These are phyloP conservation scores for Phyllosticta citriasiana DNA, from an alignment of 2,329 filamentous ascomycete species.

Conservation along the genomic window DNA sequence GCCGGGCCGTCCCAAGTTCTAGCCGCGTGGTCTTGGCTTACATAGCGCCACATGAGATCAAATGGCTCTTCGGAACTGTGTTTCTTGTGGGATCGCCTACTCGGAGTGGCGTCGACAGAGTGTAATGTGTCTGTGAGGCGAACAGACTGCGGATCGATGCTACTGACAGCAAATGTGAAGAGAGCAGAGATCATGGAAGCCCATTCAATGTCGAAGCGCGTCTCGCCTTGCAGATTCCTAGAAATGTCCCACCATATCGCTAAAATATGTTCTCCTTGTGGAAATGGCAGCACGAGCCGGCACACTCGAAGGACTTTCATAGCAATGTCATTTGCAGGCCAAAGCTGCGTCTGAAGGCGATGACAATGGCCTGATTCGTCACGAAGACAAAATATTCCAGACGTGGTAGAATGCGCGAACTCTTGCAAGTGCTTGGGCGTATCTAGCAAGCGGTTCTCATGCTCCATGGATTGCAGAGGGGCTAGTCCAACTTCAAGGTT, in stretches of 20 bases:
- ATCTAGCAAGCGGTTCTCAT: not conserved
- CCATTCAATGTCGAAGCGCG: slow-evolving; percentile 22
- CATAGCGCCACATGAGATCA: slow-evolving; percentile 22
- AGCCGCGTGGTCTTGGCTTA: slow-evolving; percentile 16
- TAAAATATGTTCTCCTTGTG: slow-evolving; percentile 26
- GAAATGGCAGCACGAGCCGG: slow-evolving; percentile 24
- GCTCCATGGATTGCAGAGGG: not conserved
- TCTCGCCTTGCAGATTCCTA: slow-evolving; percentile 15
- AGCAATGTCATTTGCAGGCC: slow-evolving; percentile 20
- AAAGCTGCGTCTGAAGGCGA: slow-evolving; percentile 22
- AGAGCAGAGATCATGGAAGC: slow-evolving; percentile 31
- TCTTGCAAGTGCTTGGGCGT: not conserved
- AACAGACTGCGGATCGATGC: slow-evolving; percentile 21
- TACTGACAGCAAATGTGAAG: slow-evolving; percentile 28
- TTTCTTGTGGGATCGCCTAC: not conserved
- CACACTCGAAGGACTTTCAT: slow-evolving; percentile 24
- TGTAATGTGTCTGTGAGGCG: slow-evolving; percentile 13
- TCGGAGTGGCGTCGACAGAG: slow-evolving; percentile 2
- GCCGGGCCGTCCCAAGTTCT: slow-evolving; percentile 24
- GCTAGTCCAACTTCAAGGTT: slow-evolving; percentile 14
- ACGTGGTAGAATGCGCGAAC: not conserved
- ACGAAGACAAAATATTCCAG: slow-evolving; percentile 16
- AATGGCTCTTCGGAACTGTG: not conserved
- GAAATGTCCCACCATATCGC: slow-evolving; percentile 30
- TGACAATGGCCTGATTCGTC: slow-evolving; percentile 24